Evolutionary conservation across 1,284 basidiomycete genomes (phyloP).

Genomic region (Termitomyces sp.): DNA sequence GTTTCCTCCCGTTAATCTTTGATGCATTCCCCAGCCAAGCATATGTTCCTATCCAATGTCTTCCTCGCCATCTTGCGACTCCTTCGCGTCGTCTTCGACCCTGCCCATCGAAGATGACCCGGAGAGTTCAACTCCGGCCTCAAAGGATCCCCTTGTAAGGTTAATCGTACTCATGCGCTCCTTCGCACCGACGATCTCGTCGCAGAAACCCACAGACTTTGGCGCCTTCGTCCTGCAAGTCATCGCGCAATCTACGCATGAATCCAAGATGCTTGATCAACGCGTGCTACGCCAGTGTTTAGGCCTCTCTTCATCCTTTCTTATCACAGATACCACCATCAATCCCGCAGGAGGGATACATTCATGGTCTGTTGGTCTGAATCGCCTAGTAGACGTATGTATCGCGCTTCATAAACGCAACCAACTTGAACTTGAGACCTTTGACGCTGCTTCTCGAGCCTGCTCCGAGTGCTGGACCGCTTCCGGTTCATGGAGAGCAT

Average conservation of each 20-base stretch:
- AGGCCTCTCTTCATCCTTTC: conserved; percentile 66
- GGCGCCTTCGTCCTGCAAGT: conserved; percentile 50
- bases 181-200: conserved; percentile 5
- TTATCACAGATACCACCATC: conserved; percentile 66
- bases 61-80: conserved; percentile 5
- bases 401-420: conserved; percentile 57
- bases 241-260: conserved; percentile 46
- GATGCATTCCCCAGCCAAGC: background rate
- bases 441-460: conserved; percentile 66
- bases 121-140: background rate
- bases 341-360: conserved; percentile 49
- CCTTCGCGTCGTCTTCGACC: conserved; percentile 7
- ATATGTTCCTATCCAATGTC: conserved; percentile 7
- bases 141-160: conserved; percentile 12
- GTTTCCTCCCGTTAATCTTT: background rate
- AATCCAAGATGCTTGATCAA: conserved; percentile 50
- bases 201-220: conserved; percentile 47
- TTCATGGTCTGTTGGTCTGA: conserved; percentile 64
- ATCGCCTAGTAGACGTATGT: conserved; percentile 63
- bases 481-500: conserved; percentile 59
- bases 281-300: conserved; percentile 56
- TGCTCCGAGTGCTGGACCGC: conserved; percentile 81
- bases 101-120: background rate
- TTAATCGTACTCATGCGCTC: conserved; percentile 1
- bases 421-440: conserved; percentile 66